Evolutionary conservation across 129 eudicot species (phyloP).

Genomic region (Solidago caesia): DNA sequence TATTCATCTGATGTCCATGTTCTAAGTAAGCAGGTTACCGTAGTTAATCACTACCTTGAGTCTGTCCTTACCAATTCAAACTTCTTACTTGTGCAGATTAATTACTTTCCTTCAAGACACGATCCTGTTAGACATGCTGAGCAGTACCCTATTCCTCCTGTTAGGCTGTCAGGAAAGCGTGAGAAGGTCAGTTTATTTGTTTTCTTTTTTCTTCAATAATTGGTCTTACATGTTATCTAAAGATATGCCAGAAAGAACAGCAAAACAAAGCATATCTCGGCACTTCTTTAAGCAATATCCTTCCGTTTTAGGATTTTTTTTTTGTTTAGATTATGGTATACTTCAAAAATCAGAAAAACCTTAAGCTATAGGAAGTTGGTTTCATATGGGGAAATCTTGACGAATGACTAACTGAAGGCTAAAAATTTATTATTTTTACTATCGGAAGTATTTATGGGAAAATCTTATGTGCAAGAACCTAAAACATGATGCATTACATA

Average conservation of each 20-base stretch:
- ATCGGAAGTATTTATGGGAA: background rate
- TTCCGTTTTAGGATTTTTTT: background rate
- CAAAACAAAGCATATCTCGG: background rate
- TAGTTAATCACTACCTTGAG: background rate
- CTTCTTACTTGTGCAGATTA: slow-evolving; percentile 37
- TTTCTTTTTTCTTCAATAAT: background rate
- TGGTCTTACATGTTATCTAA: background rate
- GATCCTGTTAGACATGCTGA: slow-evolving; percentile 77
- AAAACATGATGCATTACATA: background rate
- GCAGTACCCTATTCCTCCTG: slow-evolving; percentile 60
- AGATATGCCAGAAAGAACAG: background rate
- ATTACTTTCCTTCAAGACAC: slow-evolving; percentile 73
- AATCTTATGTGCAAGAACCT: background rate
- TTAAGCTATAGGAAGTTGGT: background rate
- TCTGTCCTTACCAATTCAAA: background rate
- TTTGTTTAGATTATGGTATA: background rate
- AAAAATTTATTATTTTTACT: background rate
- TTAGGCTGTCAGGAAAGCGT: slow-evolving; percentile 51
- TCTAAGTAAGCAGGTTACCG: background rate
- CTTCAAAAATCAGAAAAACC: background rate
- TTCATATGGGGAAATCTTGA: background rate
- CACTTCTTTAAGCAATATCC: background rate
- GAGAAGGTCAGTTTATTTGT: slow-evolving; percentile 44
- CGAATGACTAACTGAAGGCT: background rate
- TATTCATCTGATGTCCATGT: background rate